Base-by-base conservation (phyloP, 2,329 filamentous ascomycete genomes). In the Talaromyces amestolkiae region DNA sequence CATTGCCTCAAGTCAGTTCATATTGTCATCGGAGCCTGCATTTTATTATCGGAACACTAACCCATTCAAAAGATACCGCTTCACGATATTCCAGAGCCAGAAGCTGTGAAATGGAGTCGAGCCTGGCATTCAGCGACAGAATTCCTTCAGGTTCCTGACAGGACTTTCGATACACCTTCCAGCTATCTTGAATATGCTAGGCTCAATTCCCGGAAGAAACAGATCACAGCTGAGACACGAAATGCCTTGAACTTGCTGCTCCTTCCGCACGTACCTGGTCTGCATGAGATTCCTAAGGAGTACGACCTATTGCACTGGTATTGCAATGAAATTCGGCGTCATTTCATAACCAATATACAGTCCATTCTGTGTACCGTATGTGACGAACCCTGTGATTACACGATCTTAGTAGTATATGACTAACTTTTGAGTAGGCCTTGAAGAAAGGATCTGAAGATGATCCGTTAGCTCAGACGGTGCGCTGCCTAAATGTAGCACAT, bases 261-360 rank as follows among this genome's bases (percentile, higher is more conserved):
- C 3, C 68, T 70, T 9, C 63, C 68, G 10, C 61, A 70, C 8
- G 71, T 70, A 10, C 56, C 15, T 47, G 72, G 69, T 24, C 54
- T 65, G 43, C 65, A 68, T 17, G 61, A 62, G n/a, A 67, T 67
- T 5, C 64, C 61, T 13, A 69, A 70, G 35, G 70, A 72, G 47
- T 70, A 73, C 64, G 74, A 75, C 65, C 66, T 82, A 33, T 66
- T 78, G 45, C 71, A 74, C 45, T 82, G 80, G 80, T 81, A 81
- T 70, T 74, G 74, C n/a, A 73, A 76, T 67, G 78, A 81, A 68
- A 75, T 79, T 13, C 72, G 77, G 51, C 73, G 77, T 63, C 80
- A 82, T 70, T 82, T 81, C 65, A 64, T 81, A 35, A 69, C 67
- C 8, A 78, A 81, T 66, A 72, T 80, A 47, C 72, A 75, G 24